phyloP scores from a whole-genome alignment of 352 stramenopile genomes.

The Phytophthora pseudosyringae region DNA sequence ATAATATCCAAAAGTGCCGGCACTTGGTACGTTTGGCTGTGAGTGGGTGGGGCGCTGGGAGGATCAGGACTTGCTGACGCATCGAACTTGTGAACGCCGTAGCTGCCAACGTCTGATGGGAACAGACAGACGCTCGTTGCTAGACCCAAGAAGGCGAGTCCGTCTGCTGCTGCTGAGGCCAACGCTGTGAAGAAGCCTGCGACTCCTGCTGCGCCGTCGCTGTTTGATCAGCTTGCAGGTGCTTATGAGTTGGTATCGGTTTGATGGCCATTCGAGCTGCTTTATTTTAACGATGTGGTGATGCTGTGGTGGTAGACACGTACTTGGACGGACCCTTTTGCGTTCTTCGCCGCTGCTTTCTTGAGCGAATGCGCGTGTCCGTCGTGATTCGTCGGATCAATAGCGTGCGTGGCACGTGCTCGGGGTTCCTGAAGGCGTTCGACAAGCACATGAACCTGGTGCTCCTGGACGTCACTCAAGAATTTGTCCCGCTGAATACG shows the following conservation, averaged over 20 bases:
- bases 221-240: constrained; percentile 72
- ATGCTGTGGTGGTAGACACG: constrained; percentile 44
- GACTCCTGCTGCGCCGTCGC: constrained; percentile 26
- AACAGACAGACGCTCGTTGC: constrained; percentile 54
- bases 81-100: neutral
- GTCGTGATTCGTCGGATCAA: constrained; percentile 92
- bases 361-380: constrained; percentile 78
- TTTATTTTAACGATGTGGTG: neutral
- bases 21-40: constrained; percentile 50
- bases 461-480: constrained; percentile 90
- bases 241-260: constrained; percentile 4
- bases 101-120: constrained; percentile 72
- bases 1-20: constrained; percentile 91
- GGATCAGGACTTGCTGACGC: neutral
- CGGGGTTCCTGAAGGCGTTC: constrained; percentile 93
- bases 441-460: constrained; percentile 97
- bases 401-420: constrained; percentile 91
- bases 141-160: constrained; percentile 37
- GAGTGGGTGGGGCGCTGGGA: neutral
- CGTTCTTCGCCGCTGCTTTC: constrained; percentile 81
- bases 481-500: constrained; percentile 48
- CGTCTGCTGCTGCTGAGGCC: constrained; percentile 21
- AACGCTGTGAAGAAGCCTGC: constrained; percentile 20
- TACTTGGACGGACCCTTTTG: constrained; percentile 88
- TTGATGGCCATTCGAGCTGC: neutral